These are phyloP conservation scores for Aspergillus diversus DNA, from an alignment of 495 filamentous ascomycete genomes.

Conservation along the genomic window DNA sequence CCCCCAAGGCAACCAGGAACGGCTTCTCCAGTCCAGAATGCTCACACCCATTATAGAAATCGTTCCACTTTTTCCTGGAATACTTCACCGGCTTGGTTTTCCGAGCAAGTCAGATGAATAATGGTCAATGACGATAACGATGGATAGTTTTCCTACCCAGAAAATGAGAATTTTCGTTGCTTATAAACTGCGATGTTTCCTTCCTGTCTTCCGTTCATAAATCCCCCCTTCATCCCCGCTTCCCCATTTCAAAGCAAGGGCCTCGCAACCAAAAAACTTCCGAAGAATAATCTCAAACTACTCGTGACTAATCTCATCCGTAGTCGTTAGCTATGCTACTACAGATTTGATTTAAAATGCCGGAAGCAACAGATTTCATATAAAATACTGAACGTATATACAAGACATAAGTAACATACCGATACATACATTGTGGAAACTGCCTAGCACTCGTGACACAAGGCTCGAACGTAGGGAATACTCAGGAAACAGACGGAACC, in stretches of 20 bases:
- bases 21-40: not conserved
- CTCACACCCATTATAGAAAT: not conserved
- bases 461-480: not conserved
- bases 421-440: slow-evolving; percentile 20
- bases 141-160: slow-evolving; percentile 20
- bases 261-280: too few relatives aligned
- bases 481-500: slow-evolving; percentile 5
- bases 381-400: slow-evolving; percentile 10
- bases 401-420: slow-evolving; percentile 19
- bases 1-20: not conserved
- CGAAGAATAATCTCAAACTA: too few relatives aligned
- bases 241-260: too few relatives aligned
- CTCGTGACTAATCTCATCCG: too few relatives aligned
- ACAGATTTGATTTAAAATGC: slow-evolving; percentile 3
- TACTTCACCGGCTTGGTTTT: too few relatives aligned
- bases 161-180: slow-evolving; percentile 17
- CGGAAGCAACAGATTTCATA: not conserved
- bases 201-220: too few relatives aligned
- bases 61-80: not conserved
- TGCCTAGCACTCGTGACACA: not conserved
- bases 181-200: too few relatives aligned
- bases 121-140: slow-evolving; percentile 4
- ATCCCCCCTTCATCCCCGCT: too few relatives aligned
- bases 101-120: not conserved
- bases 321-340: not conserved